Evolutionary conservation across 441 rosid species (phyloP), one percentile per base, ranked within the genome.

Genomic region (Lagerstroemia fauriei): DNA sequence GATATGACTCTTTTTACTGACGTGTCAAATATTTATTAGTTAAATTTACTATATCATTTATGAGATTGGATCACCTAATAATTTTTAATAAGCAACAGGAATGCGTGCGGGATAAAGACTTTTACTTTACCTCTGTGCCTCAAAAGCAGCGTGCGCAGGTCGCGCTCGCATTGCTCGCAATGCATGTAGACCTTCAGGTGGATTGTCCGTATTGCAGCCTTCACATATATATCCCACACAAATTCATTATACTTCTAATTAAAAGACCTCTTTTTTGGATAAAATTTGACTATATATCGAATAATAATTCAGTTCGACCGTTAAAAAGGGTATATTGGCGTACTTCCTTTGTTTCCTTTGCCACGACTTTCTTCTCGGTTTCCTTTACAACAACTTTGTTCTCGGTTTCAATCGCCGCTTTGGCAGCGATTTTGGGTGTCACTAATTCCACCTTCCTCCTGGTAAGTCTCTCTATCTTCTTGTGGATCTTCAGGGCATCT

Each of bases 151-250:
- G 72, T 76, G 53, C 86, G 87, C 82, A 93, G 88, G 68, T 93
- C 98, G 59, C 77, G 82, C 76, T 89, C 95, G 69, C 98, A 95
- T 86, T 92, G 87, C 56, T 85, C 86, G 63, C 98, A 95, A 79
- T 95, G 97, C 88, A 95, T 86, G 84, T 91, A 88, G 83, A 92
- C 92, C 83, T 92, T 93, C 66, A 92, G 46, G 20, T 89, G 12
- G 66, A 88, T 91, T 25, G 93, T 89, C 65, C 87, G 89, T 41
- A 88, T 61, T 53, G 79, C 86, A 78, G 84, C 80, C 95, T 92
- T 86, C 44, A 46, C 34, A 76, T 24, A 82, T 63, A 48, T 27
- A 38, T 18, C 63, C 13, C 31, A 41, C n/a, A 70, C 44, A 76
- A 17, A 66, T 34, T 18, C 47, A 61, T 68, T 18, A 22, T 18